Evolutionary conservation across 1,139 yeast species (phyloP).

Genomic region (Yamadazyma siamensis): DNA sequence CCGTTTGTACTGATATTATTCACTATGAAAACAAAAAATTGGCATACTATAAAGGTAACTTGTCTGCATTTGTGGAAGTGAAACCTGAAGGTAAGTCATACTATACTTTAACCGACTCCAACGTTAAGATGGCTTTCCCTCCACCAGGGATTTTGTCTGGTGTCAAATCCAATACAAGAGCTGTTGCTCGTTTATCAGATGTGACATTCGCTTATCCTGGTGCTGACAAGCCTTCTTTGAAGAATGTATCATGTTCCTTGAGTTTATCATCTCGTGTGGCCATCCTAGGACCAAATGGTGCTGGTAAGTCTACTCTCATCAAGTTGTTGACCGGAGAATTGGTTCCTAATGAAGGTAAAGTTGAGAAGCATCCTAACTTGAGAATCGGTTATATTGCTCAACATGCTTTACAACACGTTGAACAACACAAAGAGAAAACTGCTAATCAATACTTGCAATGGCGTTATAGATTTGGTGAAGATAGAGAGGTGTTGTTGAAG

Average conservation of each 20-base stretch:
- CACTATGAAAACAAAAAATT: slow-evolving; percentile 95
- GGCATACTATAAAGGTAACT: slow-evolving; percentile 93
- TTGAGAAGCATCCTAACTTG: slow-evolving; percentile 96
- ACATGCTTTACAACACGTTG: slow-evolving; percentile 96
- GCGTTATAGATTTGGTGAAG: slow-evolving; percentile 98
- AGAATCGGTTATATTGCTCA: slow-evolving; percentile 99
- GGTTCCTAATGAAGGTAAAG: slow-evolving; percentile 81
- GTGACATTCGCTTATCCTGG: slow-evolving; percentile 92
- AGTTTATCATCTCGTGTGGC: slow-evolving; percentile 95
- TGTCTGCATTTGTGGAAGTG: slow-evolving; percentile 85
- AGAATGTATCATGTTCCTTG: slow-evolving; percentile 78
- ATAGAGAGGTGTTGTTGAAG: slow-evolving; percentile 91
- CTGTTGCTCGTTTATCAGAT: slow-evolving; percentile 86
- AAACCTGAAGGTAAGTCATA: slow-evolving; percentile 96
- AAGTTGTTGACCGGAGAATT: slow-evolving; percentile 90
- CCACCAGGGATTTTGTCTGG: slow-evolving; percentile 97
- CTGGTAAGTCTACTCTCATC: slow-evolving; percentile 95
- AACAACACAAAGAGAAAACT: slow-evolving; percentile 94
- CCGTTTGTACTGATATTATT: slow-evolving; percentile 93
- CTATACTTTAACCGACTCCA: slow-evolving; percentile 91
- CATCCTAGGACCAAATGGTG: slow-evolving; percentile 96
- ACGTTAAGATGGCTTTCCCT: slow-evolving; percentile 96
- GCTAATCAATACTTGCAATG: slow-evolving; percentile 97
- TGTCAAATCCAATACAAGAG: slow-evolving; percentile 90
- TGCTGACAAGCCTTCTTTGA: slow-evolving; percentile 76